phyloP scores from a whole-genome alignment of 2,329 filamentous ascomycete species.

The Colletotrichum filicis region DNA sequence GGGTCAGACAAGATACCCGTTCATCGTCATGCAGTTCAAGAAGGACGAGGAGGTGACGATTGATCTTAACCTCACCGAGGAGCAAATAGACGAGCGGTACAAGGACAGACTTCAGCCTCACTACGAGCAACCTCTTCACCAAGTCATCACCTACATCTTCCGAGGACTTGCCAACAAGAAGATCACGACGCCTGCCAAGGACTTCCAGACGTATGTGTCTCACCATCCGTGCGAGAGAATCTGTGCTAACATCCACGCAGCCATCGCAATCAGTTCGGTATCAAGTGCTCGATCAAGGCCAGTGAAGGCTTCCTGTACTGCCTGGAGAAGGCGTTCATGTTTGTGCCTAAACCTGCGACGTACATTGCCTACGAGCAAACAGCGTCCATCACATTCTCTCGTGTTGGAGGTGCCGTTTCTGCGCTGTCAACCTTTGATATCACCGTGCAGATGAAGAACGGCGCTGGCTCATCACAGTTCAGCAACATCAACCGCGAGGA shows the following conservation, averaged over 20 bases:
- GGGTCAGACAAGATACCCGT: conserved; percentile 97
- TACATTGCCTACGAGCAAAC: conserved; percentile 97
- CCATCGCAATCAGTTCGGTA: conserved; percentile 92
- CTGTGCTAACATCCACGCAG: conserved; percentile 52
- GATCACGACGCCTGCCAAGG: conserved; percentile 91
- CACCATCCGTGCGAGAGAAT: neutral
- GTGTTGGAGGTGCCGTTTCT: conserved; percentile 92
- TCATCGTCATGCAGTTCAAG: conserved; percentile 99
- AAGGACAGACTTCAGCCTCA: conserved; percentile 88
- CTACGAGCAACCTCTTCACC: conserved; percentile 93
- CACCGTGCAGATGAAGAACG: conserved; percentile 88
- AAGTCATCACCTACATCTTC: conserved; percentile 96
- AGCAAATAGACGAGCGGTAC: conserved; percentile 85
- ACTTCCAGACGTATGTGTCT: conserved; percentile 78
- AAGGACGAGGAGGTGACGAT: conserved; percentile 97
- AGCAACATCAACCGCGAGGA: conserved; percentile 99
- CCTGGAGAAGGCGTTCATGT: conserved; percentile 98
- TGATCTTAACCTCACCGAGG: conserved; percentile 95
- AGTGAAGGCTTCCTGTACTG: conserved; percentile 98
- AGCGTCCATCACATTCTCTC: conserved; percentile 91
- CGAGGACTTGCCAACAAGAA: conserved; percentile 94
- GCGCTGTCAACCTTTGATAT: conserved; percentile 98
- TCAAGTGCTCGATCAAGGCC: conserved; percentile 99
- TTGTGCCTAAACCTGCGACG: conserved; percentile 96
- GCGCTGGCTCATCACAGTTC: conserved; percentile 91